Base-by-base conservation (phyloP, 2,329 filamentous ascomycete species). In the Microdochium trichocladiopsis region DNA sequence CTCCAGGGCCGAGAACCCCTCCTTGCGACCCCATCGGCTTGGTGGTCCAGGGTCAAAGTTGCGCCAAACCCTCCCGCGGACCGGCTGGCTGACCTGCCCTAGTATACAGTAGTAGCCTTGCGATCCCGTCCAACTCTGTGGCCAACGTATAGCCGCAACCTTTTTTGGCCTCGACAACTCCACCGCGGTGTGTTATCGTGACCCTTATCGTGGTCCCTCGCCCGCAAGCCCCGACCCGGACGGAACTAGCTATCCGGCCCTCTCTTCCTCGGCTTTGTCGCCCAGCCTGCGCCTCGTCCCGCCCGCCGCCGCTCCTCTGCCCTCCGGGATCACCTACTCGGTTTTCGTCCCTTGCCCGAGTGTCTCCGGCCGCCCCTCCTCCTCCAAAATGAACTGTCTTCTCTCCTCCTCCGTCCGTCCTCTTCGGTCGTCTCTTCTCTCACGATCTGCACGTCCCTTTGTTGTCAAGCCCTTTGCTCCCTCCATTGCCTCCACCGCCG, bases 331-430 rank as follows among this genome's bases (percentile, higher is more conserved):
- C 41, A 43, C 41, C 11, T 25, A 21, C 24, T 47, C 50, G 50
- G 47, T 45, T 45, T 51, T 45, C 41, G 50, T 25, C n/a, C 18
- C 11, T 23, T 3, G 23, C 5, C 21, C 50, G n/a, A 48, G 43
- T 23, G 16, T 24, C 41, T 21, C 33, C 25, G 25, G 28, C 22
- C 48, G 47, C 50, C 47, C 49, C 52, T 36, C 28, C 51, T 28
- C 28, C 47, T 52, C 53, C 63, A 63, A 33, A 54, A 67, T 67
- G 64, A 61, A 57, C 50, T 45, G 57, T 51, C 31, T 57, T 41
- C 60, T 56, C 55, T 57, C 59, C 45, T 56, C 57, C 52, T 60
- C 62, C 52, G 59, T 60, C 52, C 63, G 64, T 37, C 61, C 56
- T 52, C 52, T 61, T 45, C 62, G 63, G 56, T 59, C 63, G 22